phyloP scores from a whole-genome alignment of 495 filamentous ascomycete species.

The Aspergillus sclerotiicarbonarius region DNA sequence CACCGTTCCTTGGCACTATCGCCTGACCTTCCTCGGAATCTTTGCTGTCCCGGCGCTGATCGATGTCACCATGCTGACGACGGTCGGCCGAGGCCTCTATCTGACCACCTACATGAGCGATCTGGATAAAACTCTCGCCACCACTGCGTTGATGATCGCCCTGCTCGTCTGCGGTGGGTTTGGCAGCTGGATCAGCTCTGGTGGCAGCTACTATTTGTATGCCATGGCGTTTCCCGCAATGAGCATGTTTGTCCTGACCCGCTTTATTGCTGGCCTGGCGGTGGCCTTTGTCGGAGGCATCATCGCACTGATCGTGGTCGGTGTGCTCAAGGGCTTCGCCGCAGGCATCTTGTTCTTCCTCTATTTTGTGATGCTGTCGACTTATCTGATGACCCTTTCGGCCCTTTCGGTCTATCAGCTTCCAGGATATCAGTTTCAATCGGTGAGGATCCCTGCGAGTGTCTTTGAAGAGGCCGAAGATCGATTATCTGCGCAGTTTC shows the following conservation, averaged over 20 bases:
- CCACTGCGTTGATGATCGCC: slow-evolving; percentile 17
- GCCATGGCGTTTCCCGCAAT: slow-evolving; percentile 20
- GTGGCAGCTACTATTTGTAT: slow-evolving; percentile 19
- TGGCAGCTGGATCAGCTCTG: slow-evolving; percentile 18
- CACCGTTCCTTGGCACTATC: slow-evolving; percentile 9
- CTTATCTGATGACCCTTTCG: slow-evolving; percentile 15
- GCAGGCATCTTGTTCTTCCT: slow-evolving; percentile 18
- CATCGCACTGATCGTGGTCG: slow-evolving; percentile 13
- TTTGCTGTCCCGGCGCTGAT: slow-evolving; percentile 17
- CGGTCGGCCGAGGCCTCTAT: slow-evolving; percentile 17
- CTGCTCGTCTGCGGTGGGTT: slow-evolving; percentile 20
- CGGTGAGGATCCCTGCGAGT: slow-evolving; percentile 1
- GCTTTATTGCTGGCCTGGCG: slow-evolving; percentile 14
- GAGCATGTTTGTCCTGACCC: slow-evolving; percentile 21
- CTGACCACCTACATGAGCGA: slow-evolving; percentile 21
- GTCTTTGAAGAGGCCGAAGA: no score
- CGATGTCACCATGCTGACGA: slow-evolving; percentile 18
- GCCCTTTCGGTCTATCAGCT: slow-evolving; percentile 16
- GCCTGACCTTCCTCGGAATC: slow-evolving; percentile 16
- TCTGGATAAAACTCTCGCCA: slow-evolving; percentile 15
- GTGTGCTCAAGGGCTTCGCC: slow-evolving; percentile 13
- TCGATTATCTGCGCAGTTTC: no score
- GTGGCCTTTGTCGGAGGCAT: slow-evolving; percentile 13
- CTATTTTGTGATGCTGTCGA: slow-evolving; percentile 17
- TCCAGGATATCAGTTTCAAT: slow-evolving; percentile 17